These are phyloP conservation scores for Coniophora puteana DNA, from an alignment of 1,284 basidiomycete species.

Conservation along the genomic window DNA sequence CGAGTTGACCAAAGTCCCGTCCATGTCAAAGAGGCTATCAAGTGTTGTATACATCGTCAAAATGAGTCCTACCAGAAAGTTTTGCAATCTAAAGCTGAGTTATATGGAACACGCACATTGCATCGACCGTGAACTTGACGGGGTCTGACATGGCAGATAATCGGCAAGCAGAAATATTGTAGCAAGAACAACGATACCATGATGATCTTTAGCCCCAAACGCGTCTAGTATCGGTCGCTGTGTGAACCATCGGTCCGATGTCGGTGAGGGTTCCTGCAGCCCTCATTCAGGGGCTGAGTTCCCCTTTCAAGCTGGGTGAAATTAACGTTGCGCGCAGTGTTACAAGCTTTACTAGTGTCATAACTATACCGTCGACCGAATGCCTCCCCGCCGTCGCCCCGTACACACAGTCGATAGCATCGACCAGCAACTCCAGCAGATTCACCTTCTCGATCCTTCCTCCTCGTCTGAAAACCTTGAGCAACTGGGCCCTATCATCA, in stretches of 20 bases:
- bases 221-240: too few relatives aligned
- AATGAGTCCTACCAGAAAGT: too few relatives aligned
- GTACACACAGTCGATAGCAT: conserved; percentile 79
- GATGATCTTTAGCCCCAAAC: too few relatives aligned
- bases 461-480: conserved; percentile 90
- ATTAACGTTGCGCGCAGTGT: too few relatives aligned
- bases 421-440: conserved; percentile 83
- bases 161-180: background rate
- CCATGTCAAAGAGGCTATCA: conserved; percentile 72
- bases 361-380: conserved; percentile 35
- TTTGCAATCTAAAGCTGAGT: background rate
- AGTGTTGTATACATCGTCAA: conserved; percentile 9
- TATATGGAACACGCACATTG: conserved; percentile 44
- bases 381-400: conserved; percentile 70
- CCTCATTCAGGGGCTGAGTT: background rate
- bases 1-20: conserved; percentile 74
- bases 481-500: conserved; percentile 89
- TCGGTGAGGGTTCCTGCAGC: background rate
- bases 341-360: conserved; percentile 15
- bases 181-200: too few relatives aligned
- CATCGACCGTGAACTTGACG: conserved; percentile 47
- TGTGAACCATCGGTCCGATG: too few relatives aligned
- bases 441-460: conserved; percentile 80
- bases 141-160: too few relatives aligned
- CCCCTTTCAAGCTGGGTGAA: too few relatives aligned